phyloP scores from a whole-genome alignment of 305 asterid species.

The Solanum hybrid region DNA sequence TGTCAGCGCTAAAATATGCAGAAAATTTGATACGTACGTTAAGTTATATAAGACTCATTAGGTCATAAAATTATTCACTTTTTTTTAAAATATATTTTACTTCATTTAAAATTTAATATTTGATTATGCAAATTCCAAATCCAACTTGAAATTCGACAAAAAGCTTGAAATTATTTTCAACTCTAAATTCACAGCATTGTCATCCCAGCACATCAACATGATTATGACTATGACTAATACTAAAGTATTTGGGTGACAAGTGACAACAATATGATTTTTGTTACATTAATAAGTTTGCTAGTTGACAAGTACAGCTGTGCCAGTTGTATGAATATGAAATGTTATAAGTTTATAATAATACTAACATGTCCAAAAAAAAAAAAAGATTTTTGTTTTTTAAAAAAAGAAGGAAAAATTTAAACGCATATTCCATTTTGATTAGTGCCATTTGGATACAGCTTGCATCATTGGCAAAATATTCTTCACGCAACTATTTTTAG shows the following conservation, averaged over 20 bases:
- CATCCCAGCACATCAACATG: neutral
- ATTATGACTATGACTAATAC: too few species aligned
- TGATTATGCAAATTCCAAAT: neutral
- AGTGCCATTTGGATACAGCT: neutral
- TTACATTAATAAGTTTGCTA: too few species aligned
- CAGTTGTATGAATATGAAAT: neutral
- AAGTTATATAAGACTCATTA: neutral
- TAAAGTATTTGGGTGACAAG: too few species aligned
- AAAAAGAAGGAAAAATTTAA: neutral
- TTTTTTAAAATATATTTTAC: fast-evolving
- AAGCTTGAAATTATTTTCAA: too few species aligned
- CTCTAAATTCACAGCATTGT: neutral
- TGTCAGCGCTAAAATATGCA: neutral
- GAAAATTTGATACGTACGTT: neutral
- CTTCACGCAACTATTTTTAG: neutral
- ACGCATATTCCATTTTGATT: neutral
- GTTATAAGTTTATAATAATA: neutral
- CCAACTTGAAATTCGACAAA: neutral
- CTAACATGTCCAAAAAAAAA: neutral
- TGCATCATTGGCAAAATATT: neutral
- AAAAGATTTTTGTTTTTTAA: too few species aligned
- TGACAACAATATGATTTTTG: too few species aligned
- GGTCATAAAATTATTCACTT: neutral
- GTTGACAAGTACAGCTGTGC: too few species aligned
- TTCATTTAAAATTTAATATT: neutral